Percentiles rank a stretch among this genome's conserved stretches.
Conservation (phyloP, 129 eudicot genomes). For the Flaveria bidentis region DNA sequence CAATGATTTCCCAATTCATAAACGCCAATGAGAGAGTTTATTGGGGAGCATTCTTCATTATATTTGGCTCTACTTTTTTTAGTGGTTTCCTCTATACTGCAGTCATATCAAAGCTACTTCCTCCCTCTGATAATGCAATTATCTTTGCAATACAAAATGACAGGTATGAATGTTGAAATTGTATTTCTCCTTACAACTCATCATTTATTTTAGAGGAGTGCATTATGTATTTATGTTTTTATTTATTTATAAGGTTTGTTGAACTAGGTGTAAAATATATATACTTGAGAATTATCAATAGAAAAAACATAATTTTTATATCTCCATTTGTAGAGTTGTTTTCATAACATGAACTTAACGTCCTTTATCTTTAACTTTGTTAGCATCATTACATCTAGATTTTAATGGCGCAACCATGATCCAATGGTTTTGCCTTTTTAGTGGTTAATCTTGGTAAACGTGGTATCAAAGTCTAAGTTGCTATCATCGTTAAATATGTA, state of each 20-base stretch:
- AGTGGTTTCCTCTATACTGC: conserved; percentile 57
- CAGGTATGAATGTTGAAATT: conserved; percentile 38
- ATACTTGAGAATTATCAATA: neutral
- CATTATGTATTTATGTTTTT: conserved; percentile 9
- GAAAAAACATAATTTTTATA: neutral
- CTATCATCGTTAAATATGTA: neutral
- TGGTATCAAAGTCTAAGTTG: neutral
- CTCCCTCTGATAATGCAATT: conserved; percentile 49
- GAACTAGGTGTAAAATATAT: neutral
- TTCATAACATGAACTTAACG: neutral
- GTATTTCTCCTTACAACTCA: neutral
- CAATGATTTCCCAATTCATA: conserved; percentile 20
- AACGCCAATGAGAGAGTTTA: conserved; percentile 31
- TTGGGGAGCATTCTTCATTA: conserved; percentile 48
- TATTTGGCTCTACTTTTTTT: conserved; percentile 49
- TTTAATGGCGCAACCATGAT: neutral
- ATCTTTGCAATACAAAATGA: conserved; percentile 61
- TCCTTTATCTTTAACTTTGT: neutral
- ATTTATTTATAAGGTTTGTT: neutral
- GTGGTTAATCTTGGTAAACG: neutral
- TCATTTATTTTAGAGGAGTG: neutral
- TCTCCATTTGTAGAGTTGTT: neutral
- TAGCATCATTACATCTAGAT: neutral
- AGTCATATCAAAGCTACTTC: conserved; percentile 68
- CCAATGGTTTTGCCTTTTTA: neutral